Conservation (phyloP, 1,284 basidiomycete species). For the Ganoderma boninense region DNA sequence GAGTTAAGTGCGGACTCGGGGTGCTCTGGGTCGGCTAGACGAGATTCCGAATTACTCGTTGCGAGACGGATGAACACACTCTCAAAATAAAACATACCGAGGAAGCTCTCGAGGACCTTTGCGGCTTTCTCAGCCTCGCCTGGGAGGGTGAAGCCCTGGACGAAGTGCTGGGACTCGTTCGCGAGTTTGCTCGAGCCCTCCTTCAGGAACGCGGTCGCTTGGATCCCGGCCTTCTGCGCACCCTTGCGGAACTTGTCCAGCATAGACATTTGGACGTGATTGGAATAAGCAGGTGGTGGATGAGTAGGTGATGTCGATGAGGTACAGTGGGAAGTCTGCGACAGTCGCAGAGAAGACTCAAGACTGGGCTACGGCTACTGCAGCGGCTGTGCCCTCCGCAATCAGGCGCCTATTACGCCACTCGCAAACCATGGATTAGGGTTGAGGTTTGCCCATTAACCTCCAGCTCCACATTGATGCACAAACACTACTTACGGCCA, state of each 20-base stretch:
- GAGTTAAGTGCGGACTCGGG: slow-evolving; percentile 94
- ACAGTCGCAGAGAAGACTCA: slow-evolving; percentile 4
- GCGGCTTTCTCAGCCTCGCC: slow-evolving; percentile 93
- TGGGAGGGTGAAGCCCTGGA: slow-evolving; percentile 85
- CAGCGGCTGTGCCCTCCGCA: background rate
- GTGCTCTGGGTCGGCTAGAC: slow-evolving; percentile 84
- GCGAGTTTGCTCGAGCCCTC: slow-evolving; percentile 73
- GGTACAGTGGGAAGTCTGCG: slow-evolving; percentile 6
- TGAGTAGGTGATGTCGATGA: slow-evolving; percentile 7
- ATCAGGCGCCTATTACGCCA: slow-evolving; percentile 7
- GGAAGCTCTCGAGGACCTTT: slow-evolving; percentile 88
- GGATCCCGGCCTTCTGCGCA: slow-evolving; percentile 82
- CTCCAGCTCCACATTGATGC: background rate
- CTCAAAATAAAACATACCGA: slow-evolving; percentile 62
- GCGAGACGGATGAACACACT: background rate
- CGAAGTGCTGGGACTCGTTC: slow-evolving; percentile 76
- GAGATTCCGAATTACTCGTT: background rate
- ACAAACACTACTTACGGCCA: background rate
- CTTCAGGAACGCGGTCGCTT: slow-evolving; percentile 79
- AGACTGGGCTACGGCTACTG: background rate
- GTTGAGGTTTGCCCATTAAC: slow-evolving; percentile 1
- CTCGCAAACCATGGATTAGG: slow-evolving; percentile 5
- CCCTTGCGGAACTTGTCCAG: slow-evolving; percentile 84
- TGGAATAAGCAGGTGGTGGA: background rate
- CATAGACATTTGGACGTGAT: slow-evolving; percentile 57